Evolutionary conservation across 2,329 filamentous ascomycete species (phyloP).

Genomic region (Mariannaea elegans): DNA sequence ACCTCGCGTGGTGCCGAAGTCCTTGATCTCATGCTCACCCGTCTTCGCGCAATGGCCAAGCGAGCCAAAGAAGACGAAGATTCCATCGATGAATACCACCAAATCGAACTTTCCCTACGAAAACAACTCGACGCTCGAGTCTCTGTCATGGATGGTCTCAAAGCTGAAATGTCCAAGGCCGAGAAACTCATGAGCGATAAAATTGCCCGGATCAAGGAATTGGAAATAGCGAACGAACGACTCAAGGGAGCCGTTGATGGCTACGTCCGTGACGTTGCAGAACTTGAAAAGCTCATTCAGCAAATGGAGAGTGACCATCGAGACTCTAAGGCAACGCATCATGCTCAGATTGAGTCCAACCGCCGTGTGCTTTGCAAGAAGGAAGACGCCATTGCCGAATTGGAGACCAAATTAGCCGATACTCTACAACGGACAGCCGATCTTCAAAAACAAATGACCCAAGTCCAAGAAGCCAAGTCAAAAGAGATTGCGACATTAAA

Average conservation of each 20-base stretch:
- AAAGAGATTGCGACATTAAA: conserved; percentile 48
- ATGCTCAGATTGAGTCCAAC: conserved; percentile 47
- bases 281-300: conserved; percentile 62
- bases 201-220: conserved; percentile 53
- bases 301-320: conserved; percentile 54
- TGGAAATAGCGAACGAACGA: conserved; percentile 59
- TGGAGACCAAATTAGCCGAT: conserved; percentile 55
- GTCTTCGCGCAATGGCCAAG: conserved; percentile 59
- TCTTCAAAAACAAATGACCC: conserved; percentile 51
- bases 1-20: conserved; percentile 63
- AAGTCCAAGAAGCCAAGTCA: conserved; percentile 47
- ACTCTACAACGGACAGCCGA: conserved; percentile 50
- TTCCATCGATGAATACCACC: conserved; percentile 68
- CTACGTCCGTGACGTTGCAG: conserved; percentile 62
- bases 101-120: conserved; percentile 62
- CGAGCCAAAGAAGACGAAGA: conserved; percentile 59
- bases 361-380: conserved; percentile 48
- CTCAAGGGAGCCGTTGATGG: conserved; percentile 61
- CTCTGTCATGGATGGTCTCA: conserved; percentile 58
- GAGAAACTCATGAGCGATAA: conserved; percentile 47
- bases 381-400: conserved; percentile 48
- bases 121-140: conserved; percentile 65
- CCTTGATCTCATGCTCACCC: conserved; percentile 61
- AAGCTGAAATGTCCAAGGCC: conserved; percentile 50
- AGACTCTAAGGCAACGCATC: conserved; percentile 42